Base-by-base conservation (phyloP, 2,329 filamentous ascomycete genomes). In the Cryphonectria naterciae region DNA sequence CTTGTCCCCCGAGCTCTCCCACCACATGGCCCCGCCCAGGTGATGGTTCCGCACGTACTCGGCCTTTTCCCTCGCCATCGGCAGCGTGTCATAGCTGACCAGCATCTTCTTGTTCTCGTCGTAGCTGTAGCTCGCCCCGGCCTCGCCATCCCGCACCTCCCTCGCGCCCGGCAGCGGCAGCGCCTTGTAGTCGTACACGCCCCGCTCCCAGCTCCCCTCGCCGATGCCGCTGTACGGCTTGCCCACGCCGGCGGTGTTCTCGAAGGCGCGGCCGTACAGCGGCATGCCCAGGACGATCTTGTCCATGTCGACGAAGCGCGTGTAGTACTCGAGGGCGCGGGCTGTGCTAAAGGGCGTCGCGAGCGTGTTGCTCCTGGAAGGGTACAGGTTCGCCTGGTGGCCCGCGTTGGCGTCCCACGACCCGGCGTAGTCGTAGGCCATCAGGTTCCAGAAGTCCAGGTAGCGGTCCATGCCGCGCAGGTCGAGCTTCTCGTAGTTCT, bases 11-110 rank as follows among this genome's bases (percentile, higher is more conserved):
- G 92, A 95, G 76, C 89, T 93, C 83, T 98, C 95, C 94, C 94
- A 97, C 94, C 94, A 98, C 95, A 98, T 98, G n/a, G 88, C 93
- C 25, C 95, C 95, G 1, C 94, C 95, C 0, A 98, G 86, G 0
- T 88, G 85, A 61, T 86, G 83, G 28, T 87, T 79, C 77, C 85
- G 87, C 77, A 98, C 88, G 79, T 90, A 97, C 15, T 87, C 82
- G 1, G 90, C 89, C 84, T 98, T 98, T 74, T 82, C 79, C 74
- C 84, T 83, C 4, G 90, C 91, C 79, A 94, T 88, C 3, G 84
- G 81, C 0, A 89, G 86, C 1, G 89, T 95, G 78, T 94, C 92
- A 78, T 97, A 98, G 60, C 88, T 92, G 67, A 98, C 87, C 84
- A 98, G 87, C 70, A 87, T 89, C 71, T 86, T 86, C 41, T 85